These are phyloP conservation scores for Hyaloperonospora arabidopsidis DNA, from an alignment of 352 stramenopile species.

Conservation along the genomic window DNA sequence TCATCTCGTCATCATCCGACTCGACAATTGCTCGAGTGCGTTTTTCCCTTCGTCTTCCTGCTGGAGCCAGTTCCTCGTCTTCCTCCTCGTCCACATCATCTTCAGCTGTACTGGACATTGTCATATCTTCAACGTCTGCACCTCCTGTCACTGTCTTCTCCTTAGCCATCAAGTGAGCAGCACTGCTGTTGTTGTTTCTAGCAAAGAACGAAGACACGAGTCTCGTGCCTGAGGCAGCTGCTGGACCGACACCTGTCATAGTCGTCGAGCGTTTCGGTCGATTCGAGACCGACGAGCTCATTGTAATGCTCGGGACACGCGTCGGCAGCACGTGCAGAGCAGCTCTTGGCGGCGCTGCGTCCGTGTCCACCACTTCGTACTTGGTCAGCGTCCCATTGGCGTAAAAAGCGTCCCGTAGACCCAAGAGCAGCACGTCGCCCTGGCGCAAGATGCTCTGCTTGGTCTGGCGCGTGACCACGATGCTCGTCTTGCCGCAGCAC, in stretches of 20 bases:
- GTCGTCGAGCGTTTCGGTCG: background rate
- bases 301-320: slow-evolving; percentile 24
- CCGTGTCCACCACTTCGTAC: slow-evolving; percentile 68
- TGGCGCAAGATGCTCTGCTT: slow-evolving; percentile 71
- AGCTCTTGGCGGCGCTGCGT: slow-evolving; percentile 17
- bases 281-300: slow-evolving; percentile 27
- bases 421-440: slow-evolving; percentile 63
- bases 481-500: slow-evolving; percentile 66
- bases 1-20: slow-evolving; percentile 44
- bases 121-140: slow-evolving; percentile 5
- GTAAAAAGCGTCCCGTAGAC: slow-evolving; percentile 64
- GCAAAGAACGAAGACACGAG: slow-evolving; percentile 41
- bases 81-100: slow-evolving; percentile 50
- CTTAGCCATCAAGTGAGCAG: slow-evolving; percentile 6
- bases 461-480: slow-evolving; percentile 61
- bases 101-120: slow-evolving; percentile 29
- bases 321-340: slow-evolving; percentile 29
- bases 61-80: slow-evolving; percentile 35
- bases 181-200: background rate
- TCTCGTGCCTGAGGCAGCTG: background rate
- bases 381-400: slow-evolving; percentile 79
- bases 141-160: slow-evolving; percentile 6
- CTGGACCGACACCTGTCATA: background rate
- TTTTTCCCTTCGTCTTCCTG: slow-evolving; percentile 33
- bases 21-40: slow-evolving; percentile 56